These are phyloP conservation scores for Malbranchea cinnamomea DNA, from an alignment of 2,329 filamentous ascomycete species.

Conservation along the genomic window DNA sequence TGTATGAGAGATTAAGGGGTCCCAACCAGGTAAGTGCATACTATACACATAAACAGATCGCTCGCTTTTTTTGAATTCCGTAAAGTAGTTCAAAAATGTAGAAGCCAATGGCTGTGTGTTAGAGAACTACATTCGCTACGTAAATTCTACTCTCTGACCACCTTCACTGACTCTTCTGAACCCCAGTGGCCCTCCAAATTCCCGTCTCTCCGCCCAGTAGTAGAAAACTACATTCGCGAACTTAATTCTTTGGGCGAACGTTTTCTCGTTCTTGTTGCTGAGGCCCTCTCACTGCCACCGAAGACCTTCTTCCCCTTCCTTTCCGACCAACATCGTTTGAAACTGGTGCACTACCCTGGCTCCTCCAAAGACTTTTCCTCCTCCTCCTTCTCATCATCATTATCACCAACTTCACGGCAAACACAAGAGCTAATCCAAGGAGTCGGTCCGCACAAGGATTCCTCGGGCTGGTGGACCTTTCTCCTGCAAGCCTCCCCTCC, in stretches of 20 bases:
- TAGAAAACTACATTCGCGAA: slow-evolving; percentile 37
- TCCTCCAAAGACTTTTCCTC: slow-evolving; percentile 8
- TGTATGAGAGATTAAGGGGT: slow-evolving; percentile 32
- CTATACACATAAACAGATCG: slow-evolving; percentile 11
- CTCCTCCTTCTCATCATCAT: slow-evolving; percentile 1
- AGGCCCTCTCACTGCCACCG: slow-evolving; percentile 36
- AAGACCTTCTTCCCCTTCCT: slow-evolving; percentile 39
- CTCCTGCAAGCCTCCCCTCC: slow-evolving; percentile 44
- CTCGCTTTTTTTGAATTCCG: neutral
- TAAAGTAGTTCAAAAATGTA: too few relatives aligned
- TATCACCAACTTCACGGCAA: too few relatives aligned
- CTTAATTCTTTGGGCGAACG: slow-evolving; percentile 36
- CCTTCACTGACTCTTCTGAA: too few relatives aligned
- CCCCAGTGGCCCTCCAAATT: slow-evolving; percentile 33
- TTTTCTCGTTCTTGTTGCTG: slow-evolving; percentile 42
- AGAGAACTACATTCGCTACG: too few relatives aligned
- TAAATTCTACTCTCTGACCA: too few relatives aligned
- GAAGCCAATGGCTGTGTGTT: too few relatives aligned
- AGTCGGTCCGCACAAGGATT: slow-evolving; percentile 49
- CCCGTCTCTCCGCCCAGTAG: slow-evolving; percentile 21
- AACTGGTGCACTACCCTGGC: slow-evolving; percentile 41
- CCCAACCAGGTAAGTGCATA: slow-evolving; percentile 30
- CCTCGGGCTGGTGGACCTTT: slow-evolving; percentile 50
- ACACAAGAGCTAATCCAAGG: too few relatives aligned
- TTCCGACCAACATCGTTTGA: slow-evolving; percentile 44